Base-by-base conservation (phyloP, 805 yeast species). In the Schwanniomyces occidentalis region DNA sequence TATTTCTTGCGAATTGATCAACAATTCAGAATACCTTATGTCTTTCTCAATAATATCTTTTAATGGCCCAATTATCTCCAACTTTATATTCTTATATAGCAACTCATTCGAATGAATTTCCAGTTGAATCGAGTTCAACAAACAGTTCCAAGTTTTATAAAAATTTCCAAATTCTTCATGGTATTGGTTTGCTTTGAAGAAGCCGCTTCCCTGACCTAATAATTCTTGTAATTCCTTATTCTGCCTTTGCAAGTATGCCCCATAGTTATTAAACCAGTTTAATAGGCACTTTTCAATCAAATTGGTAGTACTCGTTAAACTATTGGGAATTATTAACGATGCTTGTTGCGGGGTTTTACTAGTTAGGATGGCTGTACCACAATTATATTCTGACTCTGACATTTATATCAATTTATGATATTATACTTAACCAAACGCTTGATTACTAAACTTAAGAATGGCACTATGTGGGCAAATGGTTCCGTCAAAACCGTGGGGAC, bases 141-240 rank as follows among this genome's bases (percentile, higher is more conserved):
- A 45, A 58, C 73, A 56, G 69, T 69, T 53, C 75, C 73, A 56
- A 67, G 62, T 45, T 65, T 71, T 44, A 42, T 59, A 48, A 56
- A 71, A 43, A 56, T 61, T 36, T 51, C 78, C 55, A 55, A 64
- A 54, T 54, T 71, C 56, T 45, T 60, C 30, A 56, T 32, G 51
- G 58, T 57, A 12, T 38, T 40, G 43, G 23, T 36, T 32, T 9
- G 34, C 16, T n/a, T 38, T 34, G 24, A 35, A 36, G 23, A 40
- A 28, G 36, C 25, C 47, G 54, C 35, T 68, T 45, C 37, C 64
- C 42, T 36, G 25, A 56, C 55, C 24, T 70, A 85, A 67, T 71
- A 86, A 75, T 26, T 67, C 70, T 24, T 85, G 78, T 42, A 85
- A 68, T 32, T 76, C 80, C 38, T 73, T 75, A 49, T 82, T 82